These are phyloP conservation scores for Auriculariales sp. DNA, from an alignment of 768 basidiomycete genomes.

Conservation along the genomic window DNA sequence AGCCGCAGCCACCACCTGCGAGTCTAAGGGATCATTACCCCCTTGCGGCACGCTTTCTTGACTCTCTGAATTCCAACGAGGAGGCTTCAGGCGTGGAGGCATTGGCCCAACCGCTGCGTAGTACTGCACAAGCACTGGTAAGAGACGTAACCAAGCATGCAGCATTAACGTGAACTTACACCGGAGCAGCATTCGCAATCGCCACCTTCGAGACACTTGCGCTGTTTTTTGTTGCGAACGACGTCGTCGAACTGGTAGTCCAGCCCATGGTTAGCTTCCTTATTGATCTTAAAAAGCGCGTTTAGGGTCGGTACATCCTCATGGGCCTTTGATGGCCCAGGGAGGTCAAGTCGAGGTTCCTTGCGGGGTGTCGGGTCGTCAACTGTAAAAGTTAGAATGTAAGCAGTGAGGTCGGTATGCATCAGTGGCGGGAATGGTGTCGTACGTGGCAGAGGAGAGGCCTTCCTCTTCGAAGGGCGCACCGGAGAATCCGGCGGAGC, in stretches of 20 bases:
- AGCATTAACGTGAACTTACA: slow-evolving; percentile 25
- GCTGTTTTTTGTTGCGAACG: slow-evolving; percentile 47
- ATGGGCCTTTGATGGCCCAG: neutral
- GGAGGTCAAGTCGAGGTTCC: neutral
- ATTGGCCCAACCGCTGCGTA: slow-evolving; percentile 65
- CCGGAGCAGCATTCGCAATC: slow-evolving; percentile 77
- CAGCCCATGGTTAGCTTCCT: slow-evolving; percentile 46
- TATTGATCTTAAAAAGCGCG: slow-evolving; percentile 50
- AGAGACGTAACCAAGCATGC: neutral
- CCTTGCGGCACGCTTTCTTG: slow-evolving; percentile 14
- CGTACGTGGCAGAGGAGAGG: neutral
- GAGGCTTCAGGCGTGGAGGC: slow-evolving; percentile 46
- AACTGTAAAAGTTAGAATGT: too few species aligned
- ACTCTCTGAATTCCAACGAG: slow-evolving; percentile 55
- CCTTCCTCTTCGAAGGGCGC: neutral
- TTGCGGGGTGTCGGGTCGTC: neutral
- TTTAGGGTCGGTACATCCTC: slow-evolving; percentile 17
- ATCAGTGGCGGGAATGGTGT: neutral
- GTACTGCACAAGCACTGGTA: slow-evolving; percentile 34
- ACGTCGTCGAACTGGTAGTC: slow-evolving; percentile 64
- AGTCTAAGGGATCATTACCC: slow-evolving; percentile 5
- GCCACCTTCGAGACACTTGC: slow-evolving; percentile 52
- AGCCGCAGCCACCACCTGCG: slow-evolving; percentile 11
- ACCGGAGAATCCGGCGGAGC: neutral
- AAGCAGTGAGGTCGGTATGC: neutral